Evolutionary conservation across 306 rosid species (phyloP), one percentile per base, ranked within the genome.

Genomic region (Rosa lucieae): DNA sequence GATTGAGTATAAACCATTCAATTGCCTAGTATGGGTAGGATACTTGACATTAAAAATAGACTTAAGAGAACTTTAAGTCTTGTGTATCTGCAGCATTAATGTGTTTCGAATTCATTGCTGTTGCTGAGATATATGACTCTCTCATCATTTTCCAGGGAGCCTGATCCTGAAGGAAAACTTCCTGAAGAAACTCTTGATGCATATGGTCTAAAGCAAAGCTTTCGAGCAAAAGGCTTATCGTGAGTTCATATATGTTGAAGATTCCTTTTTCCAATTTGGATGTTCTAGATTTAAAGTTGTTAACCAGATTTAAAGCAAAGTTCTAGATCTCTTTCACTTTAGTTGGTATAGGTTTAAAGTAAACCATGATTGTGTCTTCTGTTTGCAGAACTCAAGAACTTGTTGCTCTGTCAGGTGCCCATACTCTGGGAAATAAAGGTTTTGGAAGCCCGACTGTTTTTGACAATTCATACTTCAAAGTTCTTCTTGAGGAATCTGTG

Each of bases 361-460:
- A 43, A 26, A 53, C 4, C 32, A 59, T 79, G 72, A 78, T 71
- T 77, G 70, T 67, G 72, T 32, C 68, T 82, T 81, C 74, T 79
- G 70, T 82, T 81, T 77, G 78, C 88, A 95, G 99, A 86, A 89
- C 96, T 55, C 92, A 86, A 69, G 97, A 95, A 76, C 94, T 95
- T 43, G 97, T 93, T 73, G 99, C 96, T 76, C 89, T 95, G 49
- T 91, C 98, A 49, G 99, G 98, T 86, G 99, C 98, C 73, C 98
- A 95, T 83, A 95, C 99, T 51, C 78, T 93, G 74, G 99, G 99
- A 78, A 89, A 86, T 76, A 95, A 93, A 90, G 99, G 96, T 79
- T 95, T 95, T 74, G 98, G 98, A 86, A 87, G 83, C 76, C 92
- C 99, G 43, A 81, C 78, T 55, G 85, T 90, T 69, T 95, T 95